phyloP scores from a whole-genome alignment of 2,329 filamentous ascomycete species.

The Xylariales sp. region DNA sequence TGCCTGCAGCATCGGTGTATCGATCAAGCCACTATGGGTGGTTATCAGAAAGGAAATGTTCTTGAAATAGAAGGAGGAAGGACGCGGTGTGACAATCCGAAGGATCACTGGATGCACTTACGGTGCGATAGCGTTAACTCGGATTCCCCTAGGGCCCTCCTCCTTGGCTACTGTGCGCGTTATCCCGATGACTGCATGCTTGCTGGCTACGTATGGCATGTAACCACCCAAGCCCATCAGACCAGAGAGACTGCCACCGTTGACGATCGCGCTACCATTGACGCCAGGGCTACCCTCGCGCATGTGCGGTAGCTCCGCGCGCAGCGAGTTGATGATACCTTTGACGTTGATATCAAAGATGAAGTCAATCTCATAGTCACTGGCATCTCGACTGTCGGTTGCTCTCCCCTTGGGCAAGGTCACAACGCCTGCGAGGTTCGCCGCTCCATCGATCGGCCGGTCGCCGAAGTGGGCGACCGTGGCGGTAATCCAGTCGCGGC shows the following conservation, averaged over 20 bases:
- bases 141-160: constrained; percentile 10
- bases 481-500: constrained; percentile 18
- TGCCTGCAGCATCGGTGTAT: not conserved
- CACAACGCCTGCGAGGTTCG: constrained; percentile 24
- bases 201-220: constrained; percentile 15
- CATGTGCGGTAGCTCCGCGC: constrained; percentile 12
- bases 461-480: constrained; percentile 18
- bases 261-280: constrained; percentile 36
- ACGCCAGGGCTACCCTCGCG: constrained; percentile 1
- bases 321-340: constrained; percentile 12
- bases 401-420: constrained; percentile 4
- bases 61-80: not conserved
- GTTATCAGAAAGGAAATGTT: not conserved
- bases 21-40: constrained; percentile 1
- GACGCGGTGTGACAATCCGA: not conserved
- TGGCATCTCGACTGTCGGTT: constrained; percentile 4
- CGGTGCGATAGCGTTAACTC: constrained; percentile 9
- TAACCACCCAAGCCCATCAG: constrained; percentile 23
- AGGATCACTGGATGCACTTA: constrained; percentile 1
- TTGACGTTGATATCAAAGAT: constrained; percentile 13
- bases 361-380: constrained; percentile 11
- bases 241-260: constrained; percentile 35
- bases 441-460: constrained; percentile 18
- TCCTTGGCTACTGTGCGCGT: constrained; percentile 13
- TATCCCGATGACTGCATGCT: constrained; percentile 12